Base-by-base conservation (phyloP, 2,329 filamentous ascomycete genomes). In the Epichloe uncinata region DNA sequence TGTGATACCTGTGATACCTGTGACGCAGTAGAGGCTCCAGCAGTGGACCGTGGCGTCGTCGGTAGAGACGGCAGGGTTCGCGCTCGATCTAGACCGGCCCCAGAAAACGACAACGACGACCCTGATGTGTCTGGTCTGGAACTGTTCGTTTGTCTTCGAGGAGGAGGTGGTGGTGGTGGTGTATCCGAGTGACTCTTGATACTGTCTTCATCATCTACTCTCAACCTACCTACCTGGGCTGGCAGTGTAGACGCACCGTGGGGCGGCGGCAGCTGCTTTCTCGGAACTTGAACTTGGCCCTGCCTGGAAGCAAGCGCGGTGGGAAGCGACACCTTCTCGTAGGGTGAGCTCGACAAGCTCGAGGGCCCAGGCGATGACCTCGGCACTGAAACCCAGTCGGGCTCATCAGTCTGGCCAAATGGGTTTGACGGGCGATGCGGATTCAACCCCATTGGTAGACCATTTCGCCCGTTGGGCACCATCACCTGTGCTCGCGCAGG, bases 381-480 rank as follows among this genome's bases (percentile, higher is more conserved):
- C 20, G 79, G 74, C 5, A 84, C 71, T 3, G 75, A 75, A 41
- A 95, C 80, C 93, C 93, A 97, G 60, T 96, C 90, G 9, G 84
- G 79, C 63, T 95, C 87, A 34, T 83, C 75, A 2, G 78, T 82
- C 0, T 77, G 72, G 1, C 75, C 76, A 63, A 94, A 97, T 0
- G 93, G 93, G 59, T 97, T 97, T 1, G 85, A 79, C 12, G 81
- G 79, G 45, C 87, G 79, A 34, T 79, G 75, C 1, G 84, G 79
- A 62, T 95, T 96, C 20, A 87, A 75, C 2, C 81, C 69, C 58
- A 81, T 74, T 11, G 77, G 73, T 38, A 75, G 73, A 3, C 73
- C 68, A 46, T 70, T 69, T 46, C 66, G 62, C 7, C 68, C 64
- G 40, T 65, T 70, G 1, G 88, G 85, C 8, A 86, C 79, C 52